Evolutionary conservation across 495 filamentous ascomycete genomes (phyloP).

Genomic region (Lindgomyces ingoldianus): DNA sequence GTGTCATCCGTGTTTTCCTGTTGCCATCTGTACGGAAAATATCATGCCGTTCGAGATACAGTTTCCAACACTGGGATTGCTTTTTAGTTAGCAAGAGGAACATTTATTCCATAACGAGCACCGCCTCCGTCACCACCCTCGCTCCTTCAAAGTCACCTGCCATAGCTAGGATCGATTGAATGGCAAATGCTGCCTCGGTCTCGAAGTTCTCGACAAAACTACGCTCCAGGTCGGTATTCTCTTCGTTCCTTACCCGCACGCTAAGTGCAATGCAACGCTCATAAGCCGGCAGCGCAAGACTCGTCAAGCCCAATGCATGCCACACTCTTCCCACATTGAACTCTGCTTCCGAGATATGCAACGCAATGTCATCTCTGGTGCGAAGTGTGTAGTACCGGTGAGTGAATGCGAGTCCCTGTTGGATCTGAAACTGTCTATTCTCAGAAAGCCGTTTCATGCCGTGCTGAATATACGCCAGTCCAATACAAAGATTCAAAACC

Average conservation of each 20-base stretch:
- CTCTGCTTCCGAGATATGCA: slow-evolving; percentile 76
- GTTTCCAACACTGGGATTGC: too few relatives aligned
- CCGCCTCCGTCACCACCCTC: slow-evolving; percentile 59
- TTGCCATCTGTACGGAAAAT: not conserved
- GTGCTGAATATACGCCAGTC: slow-evolving; percentile 78
- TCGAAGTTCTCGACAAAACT: slow-evolving; percentile 61
- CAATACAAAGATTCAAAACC: slow-evolving; percentile 70
- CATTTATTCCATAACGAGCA: slow-evolving; percentile 52
- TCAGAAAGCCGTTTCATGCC: slow-evolving; percentile 84
- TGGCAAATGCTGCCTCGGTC: slow-evolving; percentile 72
- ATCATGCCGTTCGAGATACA: not conserved
- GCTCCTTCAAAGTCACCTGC: slow-evolving; percentile 61
- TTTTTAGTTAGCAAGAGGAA: not conserved
- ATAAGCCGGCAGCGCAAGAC: slow-evolving; percentile 78
- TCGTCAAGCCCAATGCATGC: slow-evolving; percentile 74
- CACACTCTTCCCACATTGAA: slow-evolving; percentile 84
- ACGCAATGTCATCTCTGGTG: slow-evolving; percentile 41
- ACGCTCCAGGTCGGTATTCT: slow-evolving; percentile 28
- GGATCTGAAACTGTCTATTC: slow-evolving; percentile 81
- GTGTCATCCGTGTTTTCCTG: too few relatives aligned
- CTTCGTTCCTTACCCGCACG: slow-evolving; percentile 47
- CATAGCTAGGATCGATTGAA: slow-evolving; percentile 68
- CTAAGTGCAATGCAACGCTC: slow-evolving; percentile 56
- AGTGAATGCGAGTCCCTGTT: slow-evolving; percentile 82
- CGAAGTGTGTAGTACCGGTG: slow-evolving; percentile 70